phyloP scores from a whole-genome alignment of 2,329 filamentous ascomycete genomes.

The Gnomoniopsis smithogilvyi region DNA sequence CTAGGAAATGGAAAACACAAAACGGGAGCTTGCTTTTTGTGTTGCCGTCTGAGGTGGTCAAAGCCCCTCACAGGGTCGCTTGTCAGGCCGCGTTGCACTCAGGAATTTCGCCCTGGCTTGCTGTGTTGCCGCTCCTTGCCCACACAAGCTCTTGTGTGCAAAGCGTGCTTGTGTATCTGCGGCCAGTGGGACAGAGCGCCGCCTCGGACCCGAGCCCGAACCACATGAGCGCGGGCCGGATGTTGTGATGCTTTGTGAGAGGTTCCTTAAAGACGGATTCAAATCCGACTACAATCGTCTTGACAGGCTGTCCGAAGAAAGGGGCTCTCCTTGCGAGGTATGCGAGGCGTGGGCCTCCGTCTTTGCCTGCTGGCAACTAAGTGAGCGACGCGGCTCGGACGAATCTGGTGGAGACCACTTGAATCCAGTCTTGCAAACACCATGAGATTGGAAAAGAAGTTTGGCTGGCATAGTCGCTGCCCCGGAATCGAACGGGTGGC shows the following conservation, averaged over 20 bases:
- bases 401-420: background rate
- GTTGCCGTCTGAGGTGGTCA: constrained; percentile 4
- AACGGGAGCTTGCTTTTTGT: constrained; percentile 16
- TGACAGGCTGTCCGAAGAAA: too few relatives aligned
- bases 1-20: background rate
- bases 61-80: constrained; percentile 2
- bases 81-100: constrained; percentile 3
- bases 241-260: constrained; percentile 16
- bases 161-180: background rate
- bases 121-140: background rate
- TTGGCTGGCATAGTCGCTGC: background rate
- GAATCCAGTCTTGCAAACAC: background rate
- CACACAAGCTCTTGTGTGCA: background rate
- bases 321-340: background rate
- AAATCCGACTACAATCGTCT: constrained; percentile 13
- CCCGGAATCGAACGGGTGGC: background rate
- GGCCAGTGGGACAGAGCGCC: constrained; percentile 8
- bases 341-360: background rate
- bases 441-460: background rate
- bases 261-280: constrained; percentile 17
- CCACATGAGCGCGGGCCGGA: constrained; percentile 14
- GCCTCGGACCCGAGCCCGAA: constrained; percentile 10
- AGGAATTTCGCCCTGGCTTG: constrained; percentile 2
- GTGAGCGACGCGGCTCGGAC: constrained; percentile 2
- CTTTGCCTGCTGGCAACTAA: background rate